These are phyloP conservation scores for Sporothrix pallida DNA, from an alignment of 2,329 filamentous ascomycete genomes.

Conservation along the genomic window DNA sequence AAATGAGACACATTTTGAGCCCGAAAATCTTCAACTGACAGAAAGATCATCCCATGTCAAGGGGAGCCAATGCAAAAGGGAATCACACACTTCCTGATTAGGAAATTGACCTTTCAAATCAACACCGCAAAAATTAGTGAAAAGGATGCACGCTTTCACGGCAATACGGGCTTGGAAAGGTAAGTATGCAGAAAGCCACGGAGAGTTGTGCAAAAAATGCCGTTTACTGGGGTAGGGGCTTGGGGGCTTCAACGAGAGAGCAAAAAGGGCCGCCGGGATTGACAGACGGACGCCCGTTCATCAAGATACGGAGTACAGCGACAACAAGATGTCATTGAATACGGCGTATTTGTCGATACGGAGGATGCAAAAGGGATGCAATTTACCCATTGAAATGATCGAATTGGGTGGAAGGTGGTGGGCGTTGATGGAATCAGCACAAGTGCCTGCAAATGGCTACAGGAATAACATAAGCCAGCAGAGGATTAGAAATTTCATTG, in stretches of 20 bases:
- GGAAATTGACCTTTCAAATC: slow-evolving; percentile 22
- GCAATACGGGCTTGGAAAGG: neutral
- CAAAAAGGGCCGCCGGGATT: neutral
- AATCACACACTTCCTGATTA: slow-evolving; percentile 4
- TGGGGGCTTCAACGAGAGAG: neutral
- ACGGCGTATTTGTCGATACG: neutral
- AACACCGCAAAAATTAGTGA: neutral
- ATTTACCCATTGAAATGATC: neutral
- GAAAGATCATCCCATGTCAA: neutral
- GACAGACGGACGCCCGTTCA: slow-evolving; percentile 5
- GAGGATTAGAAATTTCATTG: slow-evolving; percentile 19
- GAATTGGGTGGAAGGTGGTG: slow-evolving; percentile 24
- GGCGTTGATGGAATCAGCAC: slow-evolving; percentile 25
- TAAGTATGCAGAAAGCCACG: neutral
- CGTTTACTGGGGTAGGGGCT: neutral
- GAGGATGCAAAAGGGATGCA: slow-evolving; percentile 4
- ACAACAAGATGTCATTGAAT: neutral
- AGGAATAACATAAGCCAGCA: slow-evolving; percentile 13
- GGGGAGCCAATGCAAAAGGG: neutral
- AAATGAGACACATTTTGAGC: too few species aligned
- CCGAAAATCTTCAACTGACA: neutral
- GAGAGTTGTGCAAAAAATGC: neutral
- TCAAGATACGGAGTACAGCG: neutral
- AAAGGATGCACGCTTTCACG: slow-evolving; percentile 11
- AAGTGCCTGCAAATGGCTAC: too few species aligned